These are phyloP conservation scores for Pseudopithomyces maydicus DNA, from an alignment of 2,329 filamentous ascomycete genomes.

Conservation along the genomic window DNA sequence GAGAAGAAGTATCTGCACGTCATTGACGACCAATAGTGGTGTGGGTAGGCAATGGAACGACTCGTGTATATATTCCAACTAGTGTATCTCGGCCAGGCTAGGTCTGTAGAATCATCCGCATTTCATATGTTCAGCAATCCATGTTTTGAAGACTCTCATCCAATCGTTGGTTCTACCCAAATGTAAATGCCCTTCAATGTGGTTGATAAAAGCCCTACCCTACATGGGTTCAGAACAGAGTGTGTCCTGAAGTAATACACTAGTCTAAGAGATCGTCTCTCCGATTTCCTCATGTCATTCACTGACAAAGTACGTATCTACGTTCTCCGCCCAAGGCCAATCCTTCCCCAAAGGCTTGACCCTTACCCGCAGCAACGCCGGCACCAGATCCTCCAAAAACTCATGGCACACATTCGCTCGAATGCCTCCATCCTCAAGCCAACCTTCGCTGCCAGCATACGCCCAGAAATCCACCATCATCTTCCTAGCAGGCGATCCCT, in stretches of 20 bases:
- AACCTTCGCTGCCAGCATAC: not conserved
- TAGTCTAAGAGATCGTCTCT: no score
- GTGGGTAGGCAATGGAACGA: slow-evolving; percentile 10
- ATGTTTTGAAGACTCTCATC: not conserved
- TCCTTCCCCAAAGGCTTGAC: not conserved
- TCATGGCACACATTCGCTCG: not conserved
- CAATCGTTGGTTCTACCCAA: not conserved
- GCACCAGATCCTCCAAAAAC: not conserved
- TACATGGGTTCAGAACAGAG: no score
- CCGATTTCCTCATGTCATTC: not conserved
- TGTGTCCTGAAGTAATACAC: no score
- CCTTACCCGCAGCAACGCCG: not conserved
- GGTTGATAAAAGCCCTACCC: no score
- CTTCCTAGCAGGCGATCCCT: not conserved
- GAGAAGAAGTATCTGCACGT: slow-evolving; percentile 98
- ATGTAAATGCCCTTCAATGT: no score
- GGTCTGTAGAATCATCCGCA: slow-evolving; percentile 29
- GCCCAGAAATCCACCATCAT: slow-evolving; percentile 10
- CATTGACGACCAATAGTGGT: slow-evolving; percentile 44
- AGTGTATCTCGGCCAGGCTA: slow-evolving; percentile 20
- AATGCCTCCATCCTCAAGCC: not conserved
- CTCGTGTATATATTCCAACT: slow-evolving; percentile 35
- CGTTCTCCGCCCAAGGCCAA: not conserved
- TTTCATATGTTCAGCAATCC: slow-evolving; percentile 6
- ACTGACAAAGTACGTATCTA: not conserved